These are phyloP conservation scores for Fusarium acutatum DNA, from an alignment of 2,329 filamentous ascomycete species.

Conservation along the genomic window DNA sequence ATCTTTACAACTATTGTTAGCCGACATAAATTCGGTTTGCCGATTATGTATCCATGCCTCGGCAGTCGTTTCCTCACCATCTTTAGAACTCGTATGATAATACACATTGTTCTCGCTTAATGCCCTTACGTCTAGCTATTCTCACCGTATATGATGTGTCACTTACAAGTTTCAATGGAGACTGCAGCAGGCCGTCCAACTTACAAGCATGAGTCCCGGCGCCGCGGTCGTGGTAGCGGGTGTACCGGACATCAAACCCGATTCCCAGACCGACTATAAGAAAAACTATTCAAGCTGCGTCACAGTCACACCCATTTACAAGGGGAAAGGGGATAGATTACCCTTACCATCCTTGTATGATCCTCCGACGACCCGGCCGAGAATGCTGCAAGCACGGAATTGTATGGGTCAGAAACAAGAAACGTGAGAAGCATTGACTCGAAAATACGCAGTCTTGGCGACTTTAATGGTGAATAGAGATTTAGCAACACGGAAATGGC, in stretches of 20 bases:
- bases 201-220: slow-evolving; percentile 7
- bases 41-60: not conserved
- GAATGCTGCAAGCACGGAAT: not conserved
- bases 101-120: not conserved
- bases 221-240: slow-evolving; percentile 23
- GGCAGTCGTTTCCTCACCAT: slow-evolving; percentile 1
- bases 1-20: not conserved
- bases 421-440: not conserved
- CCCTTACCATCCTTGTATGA: not conserved
- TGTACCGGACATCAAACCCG: not conserved
- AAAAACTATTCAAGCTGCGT: not conserved
- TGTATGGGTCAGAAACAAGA: not conserved
- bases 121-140: not conserved
- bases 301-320: not conserved
- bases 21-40: not conserved
- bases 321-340: not conserved
- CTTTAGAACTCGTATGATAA: not conserved
- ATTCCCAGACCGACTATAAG: not conserved
- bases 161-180: not conserved
- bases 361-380: not conserved
- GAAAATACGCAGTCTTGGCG: not conserved
- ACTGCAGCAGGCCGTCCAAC: not conserved
- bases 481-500: not conserved
- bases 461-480: not conserved
- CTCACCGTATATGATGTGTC: not conserved